Conservation (phyloP, 2,329 filamentous ascomycete genomes). For the Sordariomycetes sp. region DNA sequence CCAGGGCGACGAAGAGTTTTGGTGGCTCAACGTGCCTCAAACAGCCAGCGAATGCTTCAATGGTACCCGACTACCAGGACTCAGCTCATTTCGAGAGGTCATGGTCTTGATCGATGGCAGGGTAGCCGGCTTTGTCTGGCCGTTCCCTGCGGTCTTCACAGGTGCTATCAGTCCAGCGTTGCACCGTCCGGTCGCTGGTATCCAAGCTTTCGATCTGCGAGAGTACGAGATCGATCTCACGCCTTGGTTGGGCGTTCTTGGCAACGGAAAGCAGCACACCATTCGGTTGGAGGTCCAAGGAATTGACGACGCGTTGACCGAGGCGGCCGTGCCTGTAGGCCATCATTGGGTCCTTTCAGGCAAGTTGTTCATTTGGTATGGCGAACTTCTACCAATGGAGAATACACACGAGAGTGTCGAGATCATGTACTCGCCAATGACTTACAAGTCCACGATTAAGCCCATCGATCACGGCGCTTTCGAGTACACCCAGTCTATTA, state of each 20-base stretch:
- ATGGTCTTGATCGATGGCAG: conserved; percentile 66
- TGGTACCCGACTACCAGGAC: conserved; percentile 50
- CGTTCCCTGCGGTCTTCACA: conserved; percentile 75
- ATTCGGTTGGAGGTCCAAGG: conserved; percentile 62
- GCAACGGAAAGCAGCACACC: conserved; percentile 53
- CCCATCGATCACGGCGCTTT: conserved; percentile 2
- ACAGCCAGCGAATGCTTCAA: conserved; percentile 51
- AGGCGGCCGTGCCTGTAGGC: conserved; percentile 27
- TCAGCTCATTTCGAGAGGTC: conserved; percentile 69
- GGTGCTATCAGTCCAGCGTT: conserved; percentile 69
- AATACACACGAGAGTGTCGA: too few relatives aligned
- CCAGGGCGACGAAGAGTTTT: conserved; percentile 72
- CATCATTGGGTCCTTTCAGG: conserved; percentile 63
- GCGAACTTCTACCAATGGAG: conserved; percentile 36
- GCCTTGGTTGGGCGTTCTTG: conserved; percentile 62
- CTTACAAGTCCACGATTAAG: conserved; percentile 38
- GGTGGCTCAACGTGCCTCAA: conserved; percentile 71
- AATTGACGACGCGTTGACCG: conserved; percentile 43
- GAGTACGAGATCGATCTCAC: conserved; percentile 80
- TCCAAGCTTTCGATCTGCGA: conserved; percentile 68
- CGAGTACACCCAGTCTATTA: conserved; percentile 35
- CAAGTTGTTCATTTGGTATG: conserved; percentile 69
- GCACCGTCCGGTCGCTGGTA: conserved; percentile 70
- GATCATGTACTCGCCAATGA: conserved; percentile 27
- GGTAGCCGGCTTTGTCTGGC: conserved; percentile 70